Evolutionary conservation across 2,329 filamentous ascomycete genomes (phyloP), one percentile per base, ranked within the genome.

Genomic region (Alternaria arbusti): DNA sequence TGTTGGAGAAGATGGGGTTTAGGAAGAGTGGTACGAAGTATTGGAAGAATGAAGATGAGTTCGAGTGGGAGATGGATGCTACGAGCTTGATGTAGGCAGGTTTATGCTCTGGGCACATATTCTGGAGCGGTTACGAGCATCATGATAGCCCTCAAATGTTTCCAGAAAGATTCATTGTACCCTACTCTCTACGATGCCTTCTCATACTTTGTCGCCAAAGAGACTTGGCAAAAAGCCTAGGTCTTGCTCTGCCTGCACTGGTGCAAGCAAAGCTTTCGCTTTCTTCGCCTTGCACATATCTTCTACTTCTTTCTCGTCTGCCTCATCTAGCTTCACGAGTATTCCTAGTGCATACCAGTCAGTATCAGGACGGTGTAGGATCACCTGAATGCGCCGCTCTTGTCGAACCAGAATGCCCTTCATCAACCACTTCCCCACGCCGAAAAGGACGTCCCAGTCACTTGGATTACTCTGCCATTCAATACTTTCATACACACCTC

Each of bases 1-100:
- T 77, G 5, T 25, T 76, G 56, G 54, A 61, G 54, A 76, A 74
- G 49, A 71, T 71, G 65, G 72, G 73, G 7, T 77, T 75, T 47
- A 59, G 36, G 23, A 54, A 67, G 47, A 67, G 54, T 20, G 51
- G 62, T 6, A 66, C 61, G 6, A 10, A 43, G 1, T 71, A 70
- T 59, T 71, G 69, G 69, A 66, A 70, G 17, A 62, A 68, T 32
- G 56, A 51, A 9, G 61, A 63, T 54, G 65, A 70, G 26, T 43
- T 52, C 20, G 67, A 70, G 32, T 70, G 68, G 69, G 66, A 69
- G 43, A 67, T 50, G 47, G 45, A 17, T 4, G 30, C 36, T 17
- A 1, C 5, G 20, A 23, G 20, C 22, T 3, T 36, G 11, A 10
- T 0, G 17, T 51, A 51, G 49, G 28, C 8, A 9, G 20, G 13